A percentile compares a stretch with the other conserved stretches of the same genome.
Conservation (phyloP, 192 early-diverging fungal genomes). For the Linnemannia zychae region DNA sequence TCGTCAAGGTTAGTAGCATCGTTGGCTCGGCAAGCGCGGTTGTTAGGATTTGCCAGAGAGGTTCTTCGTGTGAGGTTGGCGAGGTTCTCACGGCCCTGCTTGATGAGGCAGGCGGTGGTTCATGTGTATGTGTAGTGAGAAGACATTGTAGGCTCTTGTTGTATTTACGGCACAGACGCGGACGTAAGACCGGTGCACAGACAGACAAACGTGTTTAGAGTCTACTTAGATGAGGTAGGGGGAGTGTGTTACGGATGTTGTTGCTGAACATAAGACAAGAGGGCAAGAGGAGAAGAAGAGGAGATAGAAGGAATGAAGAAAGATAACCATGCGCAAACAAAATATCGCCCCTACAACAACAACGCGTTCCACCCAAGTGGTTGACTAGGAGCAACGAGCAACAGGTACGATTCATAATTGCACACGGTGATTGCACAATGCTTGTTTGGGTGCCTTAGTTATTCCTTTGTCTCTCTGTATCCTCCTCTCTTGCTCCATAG, state of each 20-base stretch:
- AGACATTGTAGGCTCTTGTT: no score
- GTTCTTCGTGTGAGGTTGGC: not conserved
- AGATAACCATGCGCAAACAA: no score
- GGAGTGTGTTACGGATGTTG: not conserved
- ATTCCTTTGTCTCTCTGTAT: not conserved
- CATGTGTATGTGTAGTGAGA: not conserved
- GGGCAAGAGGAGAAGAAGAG: not conserved
- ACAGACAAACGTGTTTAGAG: not conserved
- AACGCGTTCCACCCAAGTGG: not conserved
- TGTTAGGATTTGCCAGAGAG: not conserved
- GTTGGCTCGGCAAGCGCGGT: not conserved
- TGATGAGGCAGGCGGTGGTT: not conserved
- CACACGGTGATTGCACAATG: no score
- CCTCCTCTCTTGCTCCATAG: not conserved
- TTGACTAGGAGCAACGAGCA: no score
- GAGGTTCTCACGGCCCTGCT: conserved; percentile 3
- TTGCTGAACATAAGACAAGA: not conserved
- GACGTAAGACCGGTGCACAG: not conserved
- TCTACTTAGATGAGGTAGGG: not conserved
- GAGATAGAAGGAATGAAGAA: not conserved
- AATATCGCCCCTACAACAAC: no score
- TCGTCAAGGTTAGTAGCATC: conserved; percentile 3
- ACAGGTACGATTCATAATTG: no score
- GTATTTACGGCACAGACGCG: no score
- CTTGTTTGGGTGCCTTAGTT: no score